Percentiles rank a stretch among this genome's conserved stretches.
Conservation (phyloP, 1,284 basidiomycete species). For the Austropuccinia psidii region DNA sequence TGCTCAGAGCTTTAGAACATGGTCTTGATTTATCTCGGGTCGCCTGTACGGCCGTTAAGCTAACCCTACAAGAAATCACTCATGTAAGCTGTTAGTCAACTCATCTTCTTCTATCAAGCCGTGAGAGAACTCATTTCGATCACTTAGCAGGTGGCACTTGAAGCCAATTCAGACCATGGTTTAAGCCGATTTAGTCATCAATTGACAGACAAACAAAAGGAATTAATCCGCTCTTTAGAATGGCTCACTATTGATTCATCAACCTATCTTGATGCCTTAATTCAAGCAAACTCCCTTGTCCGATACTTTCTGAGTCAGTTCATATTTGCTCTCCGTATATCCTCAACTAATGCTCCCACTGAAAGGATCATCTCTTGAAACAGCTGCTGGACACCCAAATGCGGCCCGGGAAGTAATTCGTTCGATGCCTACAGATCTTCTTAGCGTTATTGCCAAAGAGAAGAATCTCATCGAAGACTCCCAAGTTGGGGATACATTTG, state of each 20-base stretch:
- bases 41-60: conserved; percentile 33
- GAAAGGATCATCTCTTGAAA: background rate
- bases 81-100: background rate
- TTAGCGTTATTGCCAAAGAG: conserved; percentile 43
- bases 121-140: no score
- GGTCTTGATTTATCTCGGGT: conserved; percentile 27
- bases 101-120: background rate
- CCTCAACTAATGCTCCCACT: conserved; percentile 13
- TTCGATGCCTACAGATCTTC: conserved; percentile 61
- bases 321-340: background rate
- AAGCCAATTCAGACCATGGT: conserved; percentile 20
- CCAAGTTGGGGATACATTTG: background rate
- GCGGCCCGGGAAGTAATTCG: conserved; percentile 61
- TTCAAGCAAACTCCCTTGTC: conserved; percentile 73
- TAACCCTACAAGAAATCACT: conserved; percentile 26
- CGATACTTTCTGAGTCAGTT: conserved; percentile 71
- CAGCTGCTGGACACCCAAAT: conserved; percentile 65
- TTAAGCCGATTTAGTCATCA: conserved; percentile 14
- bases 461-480: conserved; percentile 8
- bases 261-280: conserved; percentile 68
- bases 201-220: conserved; percentile 35
- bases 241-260: conserved; percentile 70
- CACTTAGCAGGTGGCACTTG: conserved; percentile 12
- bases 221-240: conserved; percentile 78
- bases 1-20: conserved; percentile 32